Evolutionary conservation across 1,284 basidiomycete species (phyloP).

Genomic region (Agroathelia rolfsii): DNA sequence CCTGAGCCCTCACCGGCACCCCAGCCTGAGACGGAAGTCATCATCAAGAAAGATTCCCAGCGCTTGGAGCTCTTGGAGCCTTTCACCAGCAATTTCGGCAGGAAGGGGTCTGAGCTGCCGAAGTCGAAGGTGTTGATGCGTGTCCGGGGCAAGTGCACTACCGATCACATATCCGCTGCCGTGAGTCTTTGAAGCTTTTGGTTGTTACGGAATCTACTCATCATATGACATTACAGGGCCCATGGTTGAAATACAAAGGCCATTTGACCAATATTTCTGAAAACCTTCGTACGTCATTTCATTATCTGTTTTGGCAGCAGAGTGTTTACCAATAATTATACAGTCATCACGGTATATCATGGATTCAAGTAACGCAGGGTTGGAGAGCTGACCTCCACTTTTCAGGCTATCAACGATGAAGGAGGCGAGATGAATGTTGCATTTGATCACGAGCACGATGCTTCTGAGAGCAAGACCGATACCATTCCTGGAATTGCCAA

Average conservation of each 20-base stretch:
- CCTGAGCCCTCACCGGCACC: slow-evolving; percentile 72
- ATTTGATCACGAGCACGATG: slow-evolving; percentile 55
- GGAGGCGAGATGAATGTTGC: slow-evolving; percentile 90
- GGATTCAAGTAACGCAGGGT: background rate
- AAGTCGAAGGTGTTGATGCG: slow-evolving; percentile 87
- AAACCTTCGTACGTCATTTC: slow-evolving; percentile 78
- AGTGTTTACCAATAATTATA: slow-evolving; percentile 32
- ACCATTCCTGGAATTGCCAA: slow-evolving; percentile 89
- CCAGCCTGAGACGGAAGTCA: slow-evolving; percentile 69
- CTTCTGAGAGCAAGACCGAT: slow-evolving; percentile 45
- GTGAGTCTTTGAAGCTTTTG: slow-evolving; percentile 28
- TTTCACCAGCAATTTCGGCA: slow-evolving; percentile 91
- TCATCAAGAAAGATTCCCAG: slow-evolving; percentile 82
- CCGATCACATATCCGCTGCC: slow-evolving; percentile 89
- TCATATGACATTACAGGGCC: slow-evolving; percentile 48
- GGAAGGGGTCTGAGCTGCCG: slow-evolving; percentile 69
- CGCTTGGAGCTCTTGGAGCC: slow-evolving; percentile 84
- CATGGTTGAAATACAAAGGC: slow-evolving; percentile 99
- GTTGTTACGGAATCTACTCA: slow-evolving; percentile 5
- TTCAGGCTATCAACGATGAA: slow-evolving; percentile 84
- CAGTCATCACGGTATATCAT: slow-evolving; percentile 46
- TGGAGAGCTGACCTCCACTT: slow-evolving; percentile 6
- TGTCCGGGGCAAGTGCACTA: slow-evolving; percentile 98
- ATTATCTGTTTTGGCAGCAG: too few species aligned
- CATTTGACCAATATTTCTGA: slow-evolving; percentile 99